Conservation (phyloP, 352 stramenopile species). For the Phytopythium kandeliae region DNA sequence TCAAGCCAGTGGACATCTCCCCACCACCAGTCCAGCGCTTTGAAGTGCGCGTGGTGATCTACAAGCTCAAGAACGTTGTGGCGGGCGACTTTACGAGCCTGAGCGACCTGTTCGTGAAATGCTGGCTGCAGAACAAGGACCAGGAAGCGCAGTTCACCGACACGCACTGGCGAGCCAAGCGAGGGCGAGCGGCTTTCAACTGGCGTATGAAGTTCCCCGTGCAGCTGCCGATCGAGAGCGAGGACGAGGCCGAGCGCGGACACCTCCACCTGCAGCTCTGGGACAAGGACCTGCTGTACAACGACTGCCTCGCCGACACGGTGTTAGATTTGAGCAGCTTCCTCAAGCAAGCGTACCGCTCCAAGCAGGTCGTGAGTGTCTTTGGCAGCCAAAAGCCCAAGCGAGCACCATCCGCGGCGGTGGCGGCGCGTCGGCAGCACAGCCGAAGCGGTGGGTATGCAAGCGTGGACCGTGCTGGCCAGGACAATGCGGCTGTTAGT, state of each 20-base stretch:
- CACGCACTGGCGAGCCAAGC: conserved; percentile 88
- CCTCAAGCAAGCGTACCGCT: conserved; percentile 66
- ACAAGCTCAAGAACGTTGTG: conserved; percentile 88
- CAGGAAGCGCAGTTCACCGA: conserved; percentile 79
- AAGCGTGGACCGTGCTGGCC: conserved; percentile 1
- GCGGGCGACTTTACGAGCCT: conserved; percentile 79
- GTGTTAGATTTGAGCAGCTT: conserved; percentile 60
- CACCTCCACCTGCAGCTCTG: conserved; percentile 75
- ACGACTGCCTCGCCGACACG: conserved; percentile 73
- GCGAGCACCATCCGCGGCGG: conserved; percentile 9
- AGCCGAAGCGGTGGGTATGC: conserved; percentile 9
- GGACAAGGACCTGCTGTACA: conserved; percentile 73
- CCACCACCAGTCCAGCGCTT: conserved; percentile 69
- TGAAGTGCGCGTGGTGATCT: conserved; percentile 91
- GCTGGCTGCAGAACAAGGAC: conserved; percentile 81
- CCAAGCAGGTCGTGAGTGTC: conserved; percentile 60
- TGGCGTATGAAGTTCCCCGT: conserved; percentile 92
- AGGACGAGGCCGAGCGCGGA: conserved; percentile 63
- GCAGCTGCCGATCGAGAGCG: conserved; percentile 63
- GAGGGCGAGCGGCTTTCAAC: conserved; percentile 88
- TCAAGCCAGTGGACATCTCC: conserved; percentile 74
- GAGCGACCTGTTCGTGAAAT: conserved; percentile 88
- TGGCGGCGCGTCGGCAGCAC: conserved; percentile 2
- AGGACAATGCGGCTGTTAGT: neutral
- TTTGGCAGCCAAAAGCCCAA: conserved; percentile 68